Percentiles rank a stretch among this genome's conserved stretches.
Conservation (phyloP, 257 asterid genomes). For the Penstemon davidsonii region DNA sequence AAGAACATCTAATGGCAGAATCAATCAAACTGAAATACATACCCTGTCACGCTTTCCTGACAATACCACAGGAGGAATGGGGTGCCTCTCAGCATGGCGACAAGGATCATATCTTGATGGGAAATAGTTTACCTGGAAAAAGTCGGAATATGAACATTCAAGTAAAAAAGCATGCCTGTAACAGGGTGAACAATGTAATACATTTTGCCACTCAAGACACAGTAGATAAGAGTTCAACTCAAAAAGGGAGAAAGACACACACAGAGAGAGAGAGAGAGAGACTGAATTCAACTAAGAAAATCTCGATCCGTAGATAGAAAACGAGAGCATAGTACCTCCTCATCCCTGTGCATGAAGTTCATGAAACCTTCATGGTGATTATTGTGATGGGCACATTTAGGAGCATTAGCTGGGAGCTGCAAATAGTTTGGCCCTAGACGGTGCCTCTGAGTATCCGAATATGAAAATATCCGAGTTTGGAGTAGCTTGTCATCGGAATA, state of each 20-base stretch:
- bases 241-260: not conserved
- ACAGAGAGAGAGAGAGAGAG: too few relatives aligned
- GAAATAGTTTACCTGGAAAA: constrained; percentile 57
- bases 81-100: constrained; percentile 62
- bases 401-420: constrained; percentile 78
- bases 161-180: too few relatives aligned
- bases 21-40: constrained; percentile 6
- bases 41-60: constrained; percentile 67
- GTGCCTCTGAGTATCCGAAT: constrained; percentile 78
- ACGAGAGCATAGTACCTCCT: constrained; percentile 46
- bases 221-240: too few relatives aligned
- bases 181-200: too few relatives aligned
- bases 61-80: constrained; percentile 51
- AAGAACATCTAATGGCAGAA: too few relatives aligned
- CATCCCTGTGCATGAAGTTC: constrained; percentile 82
- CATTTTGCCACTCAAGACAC: too few relatives aligned
- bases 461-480: constrained; percentile 62
- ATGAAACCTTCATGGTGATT: constrained; percentile 75
- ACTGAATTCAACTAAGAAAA: not conserved
- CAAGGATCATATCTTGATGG: constrained; percentile 75
- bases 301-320: not conserved
- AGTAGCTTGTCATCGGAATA: constrained; percentile 70
- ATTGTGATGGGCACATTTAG: constrained; percentile 64
- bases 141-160: not conserved
- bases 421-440: constrained; percentile 79